phyloP scores from a whole-genome alignment of 495 filamentous ascomycete species.

The Penicillium paradoxum region DNA sequence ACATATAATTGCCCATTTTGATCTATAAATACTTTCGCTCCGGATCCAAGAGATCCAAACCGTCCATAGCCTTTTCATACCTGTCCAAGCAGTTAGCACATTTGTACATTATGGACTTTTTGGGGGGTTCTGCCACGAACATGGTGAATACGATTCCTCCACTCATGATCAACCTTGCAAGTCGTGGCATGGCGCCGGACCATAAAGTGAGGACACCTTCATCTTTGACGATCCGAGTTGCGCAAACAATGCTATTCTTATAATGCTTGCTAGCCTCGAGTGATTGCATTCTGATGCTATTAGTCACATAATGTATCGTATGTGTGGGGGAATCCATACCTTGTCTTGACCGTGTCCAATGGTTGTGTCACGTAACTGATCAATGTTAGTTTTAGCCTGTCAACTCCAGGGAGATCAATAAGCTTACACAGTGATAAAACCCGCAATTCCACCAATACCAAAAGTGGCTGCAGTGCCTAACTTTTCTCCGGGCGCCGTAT shows the following conservation, averaged over 20 bases:
- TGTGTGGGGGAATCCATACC: conserved; percentile 33
- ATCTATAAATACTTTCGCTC: conserved; percentile 73
- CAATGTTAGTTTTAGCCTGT: not conserved
- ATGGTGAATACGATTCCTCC: conserved; percentile 98
- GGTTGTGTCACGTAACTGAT: conserved; percentile 70
- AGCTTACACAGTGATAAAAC: conserved; percentile 84
- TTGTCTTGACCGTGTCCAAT: conserved; percentile 91
- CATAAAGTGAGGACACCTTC: conserved; percentile 90
- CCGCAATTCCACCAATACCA: conserved; percentile 82
- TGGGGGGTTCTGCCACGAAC: conserved; percentile 46
- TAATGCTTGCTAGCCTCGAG: conserved; percentile 81
- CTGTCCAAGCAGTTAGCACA: conserved; percentile 32
- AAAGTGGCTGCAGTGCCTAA: conserved; percentile 86
- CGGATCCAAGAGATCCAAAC: conserved; percentile 76
- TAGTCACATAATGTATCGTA: conserved; percentile 4
- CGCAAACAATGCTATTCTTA: conserved; percentile 85
- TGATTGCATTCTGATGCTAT: conserved; percentile 75
- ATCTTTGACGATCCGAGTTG: conserved; percentile 74
- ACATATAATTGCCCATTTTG: conserved; percentile 9
- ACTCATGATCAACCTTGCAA: conserved; percentile 80
- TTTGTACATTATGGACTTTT: not conserved
- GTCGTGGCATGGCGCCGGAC: conserved; percentile 83
- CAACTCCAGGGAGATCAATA: conserved; percentile 8
- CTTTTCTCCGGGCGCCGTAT: conserved; percentile 92
- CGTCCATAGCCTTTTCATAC: conserved; percentile 96